phyloP scores from a whole-genome alignment of 768 basidiomycete genomes.

The Trametes cinnabarina region DNA sequence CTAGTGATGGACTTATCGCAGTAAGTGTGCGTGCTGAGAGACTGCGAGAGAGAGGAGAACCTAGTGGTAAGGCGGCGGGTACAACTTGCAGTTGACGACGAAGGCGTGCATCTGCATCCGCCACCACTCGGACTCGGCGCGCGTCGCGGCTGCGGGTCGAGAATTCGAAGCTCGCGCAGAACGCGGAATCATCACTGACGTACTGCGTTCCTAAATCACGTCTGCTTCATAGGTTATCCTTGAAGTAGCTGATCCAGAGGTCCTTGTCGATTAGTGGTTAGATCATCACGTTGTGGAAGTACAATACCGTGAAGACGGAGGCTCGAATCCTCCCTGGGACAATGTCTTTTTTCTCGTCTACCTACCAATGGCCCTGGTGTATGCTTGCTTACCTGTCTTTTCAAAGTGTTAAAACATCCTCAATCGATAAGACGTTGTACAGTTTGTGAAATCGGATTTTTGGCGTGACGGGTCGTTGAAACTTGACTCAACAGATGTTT shows the following conservation, averaged over 20 bases:
- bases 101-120: slow-evolving; percentile 7
- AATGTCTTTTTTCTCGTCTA: slow-evolving; percentile 4
- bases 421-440: too few species aligned
- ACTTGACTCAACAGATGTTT: too few species aligned
- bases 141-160: neutral
- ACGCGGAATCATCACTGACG: slow-evolving; percentile 1
- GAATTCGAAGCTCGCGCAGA: too few species aligned
- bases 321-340: slow-evolving; percentile 16
- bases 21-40: neutral
- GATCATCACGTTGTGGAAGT: slow-evolving; percentile 11
- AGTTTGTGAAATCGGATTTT: too few species aligned
- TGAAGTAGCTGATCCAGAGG: neutral
- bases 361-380: too few species aligned
- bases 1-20: neutral
- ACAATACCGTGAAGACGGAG: slow-evolving; percentile 12
- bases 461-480: too few species aligned
- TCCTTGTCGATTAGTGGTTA: slow-evolving; percentile 17
- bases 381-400: too few species aligned
- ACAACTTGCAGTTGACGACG: too few species aligned
- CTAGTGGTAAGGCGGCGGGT: neutral
- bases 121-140: slow-evolving; percentile 6
- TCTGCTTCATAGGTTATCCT: neutral
- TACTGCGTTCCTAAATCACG: neutral
- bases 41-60: neutral
- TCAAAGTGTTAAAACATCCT: too few species aligned